Evolutionary conservation across 2,329 filamentous ascomycete genomes (phyloP), one percentile per base, ranked within the genome.

Genomic region (Polychaeton citri): DNA sequence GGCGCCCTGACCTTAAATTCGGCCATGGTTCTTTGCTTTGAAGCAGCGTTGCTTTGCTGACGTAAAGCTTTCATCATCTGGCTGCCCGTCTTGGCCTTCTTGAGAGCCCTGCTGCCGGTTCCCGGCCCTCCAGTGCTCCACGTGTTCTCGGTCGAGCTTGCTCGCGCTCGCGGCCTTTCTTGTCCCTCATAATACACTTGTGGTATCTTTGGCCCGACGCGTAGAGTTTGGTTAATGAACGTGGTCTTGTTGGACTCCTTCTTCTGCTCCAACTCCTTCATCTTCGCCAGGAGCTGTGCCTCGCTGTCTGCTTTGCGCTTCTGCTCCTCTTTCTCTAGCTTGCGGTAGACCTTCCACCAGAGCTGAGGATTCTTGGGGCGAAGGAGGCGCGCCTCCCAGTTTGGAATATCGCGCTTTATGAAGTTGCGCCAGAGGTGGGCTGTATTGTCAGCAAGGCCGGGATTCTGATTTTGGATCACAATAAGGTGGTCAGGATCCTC

Each of bases 331-430:
- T 49, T 54, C 42, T 59, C 54, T 19, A 67, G 48, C 42, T 64
- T 64, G 13, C 52, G 64, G 61, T 92, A 95, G 10, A 92, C 68
- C 37, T 79, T 75, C 53, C 79, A 75, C 86, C 86, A 95, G 40
- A 75, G 76, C 21, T 65, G 65, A 0, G 79, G 74, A 43, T 83
- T 70, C 37, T 69, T 68, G 0, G 82, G 81, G 17, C 74, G 64
- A 46, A 77, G 72, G 18, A 74, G 71, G 52, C 24, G 12, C 7
- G 24, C 12, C 24, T 28, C 24, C 24, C 24, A 28, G 7, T 73
- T 63, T 2, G 76, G 76, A 42, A 94, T 82, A 49, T 94, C 77
- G 33, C 76, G 74, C 35, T 74, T 71, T 57, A 96, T 90, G 50
- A 95, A 72, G 19, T 73, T 71, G 30, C 75, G 61, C 88, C 88